phyloP scores from a whole-genome alignment of 768 basidiomycete genomes.

The Serpula lacrymans region DNA sequence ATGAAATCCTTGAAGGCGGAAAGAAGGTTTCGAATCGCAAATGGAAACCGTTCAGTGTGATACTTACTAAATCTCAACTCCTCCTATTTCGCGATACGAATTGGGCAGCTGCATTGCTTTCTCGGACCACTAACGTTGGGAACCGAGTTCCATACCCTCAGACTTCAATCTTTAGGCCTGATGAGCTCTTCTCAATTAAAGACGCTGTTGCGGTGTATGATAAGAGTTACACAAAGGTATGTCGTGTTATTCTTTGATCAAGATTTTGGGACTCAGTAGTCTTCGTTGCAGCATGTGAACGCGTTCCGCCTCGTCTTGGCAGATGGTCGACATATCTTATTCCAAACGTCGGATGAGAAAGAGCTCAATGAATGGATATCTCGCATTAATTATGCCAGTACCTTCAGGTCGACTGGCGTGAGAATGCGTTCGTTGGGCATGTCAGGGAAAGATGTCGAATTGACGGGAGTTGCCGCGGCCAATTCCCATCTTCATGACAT shows the following conservation, averaged over 20 bases:
- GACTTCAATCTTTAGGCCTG: slow-evolving; percentile 60
- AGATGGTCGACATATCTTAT: slow-evolving; percentile 76
- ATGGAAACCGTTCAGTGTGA: slow-evolving; percentile 84
- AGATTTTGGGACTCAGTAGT: background rate
- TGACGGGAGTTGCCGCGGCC: slow-evolving; percentile 84
- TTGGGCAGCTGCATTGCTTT: slow-evolving; percentile 47
- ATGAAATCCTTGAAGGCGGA: slow-evolving; percentile 72
- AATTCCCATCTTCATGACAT: slow-evolving; percentile 77
- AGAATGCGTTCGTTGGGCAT: slow-evolving; percentile 75
- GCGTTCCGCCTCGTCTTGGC: slow-evolving; percentile 76
- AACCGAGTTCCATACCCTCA: slow-evolving; percentile 37
- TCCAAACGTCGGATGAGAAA: slow-evolving; percentile 64
- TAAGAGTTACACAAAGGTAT: slow-evolving; percentile 70
- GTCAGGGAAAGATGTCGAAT: slow-evolving; percentile 64
- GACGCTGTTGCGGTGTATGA: slow-evolving; percentile 82
- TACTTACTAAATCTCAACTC: slow-evolving; percentile 87
- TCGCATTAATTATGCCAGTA: slow-evolving; percentile 88
- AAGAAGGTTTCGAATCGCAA: slow-evolving; percentile 75
- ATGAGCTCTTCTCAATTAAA: slow-evolving; percentile 79
- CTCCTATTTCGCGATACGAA: slow-evolving; percentile 80
- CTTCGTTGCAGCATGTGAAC: slow-evolving; percentile 49
- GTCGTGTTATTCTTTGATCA: slow-evolving; percentile 12
- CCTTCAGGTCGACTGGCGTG: slow-evolving; percentile 84
- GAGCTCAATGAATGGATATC: slow-evolving; percentile 91
- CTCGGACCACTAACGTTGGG: slow-evolving; percentile 35